phyloP scores from a whole-genome alignment of 2,329 filamentous ascomycete genomes.

The Coniochaeta sp. region DNA sequence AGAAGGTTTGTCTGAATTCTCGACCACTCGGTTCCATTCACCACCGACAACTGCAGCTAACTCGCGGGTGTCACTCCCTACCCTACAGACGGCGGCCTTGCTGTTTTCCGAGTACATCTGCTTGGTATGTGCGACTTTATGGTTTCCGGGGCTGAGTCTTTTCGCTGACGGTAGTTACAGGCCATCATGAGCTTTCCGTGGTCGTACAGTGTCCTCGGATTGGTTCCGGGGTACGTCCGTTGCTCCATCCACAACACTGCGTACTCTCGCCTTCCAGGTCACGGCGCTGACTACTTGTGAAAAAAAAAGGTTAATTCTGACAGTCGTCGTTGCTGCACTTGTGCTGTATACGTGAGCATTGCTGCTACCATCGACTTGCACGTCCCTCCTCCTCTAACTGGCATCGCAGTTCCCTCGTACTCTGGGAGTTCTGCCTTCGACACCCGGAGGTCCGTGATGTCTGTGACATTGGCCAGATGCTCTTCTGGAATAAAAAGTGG shows the following conservation, averaged over 20 bases:
- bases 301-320: constrained; percentile 59
- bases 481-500: constrained; percentile 80
- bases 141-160: neutral
- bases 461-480: constrained; percentile 90
- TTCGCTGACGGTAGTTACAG: constrained; percentile 13
- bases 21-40: neutral
- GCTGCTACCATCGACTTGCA: constrained; percentile 40
- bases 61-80: neutral
- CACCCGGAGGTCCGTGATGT: constrained; percentile 90
- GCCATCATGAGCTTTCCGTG: constrained; percentile 93
- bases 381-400: constrained; percentile 19
- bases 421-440: constrained; percentile 81
- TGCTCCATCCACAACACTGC: constrained; percentile 1
- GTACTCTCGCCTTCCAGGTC: neutral
- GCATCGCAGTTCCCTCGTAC: constrained; percentile 21
- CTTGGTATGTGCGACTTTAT: constrained; percentile 41
- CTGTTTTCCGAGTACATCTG: constrained; percentile 96
- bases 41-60: neutral
- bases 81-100: constrained; percentile 64
- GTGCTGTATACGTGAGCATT: constrained; percentile 80
- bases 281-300: constrained; percentile 9
- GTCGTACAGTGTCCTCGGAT: constrained; percentile 80
- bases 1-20: constrained; percentile 49
- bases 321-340: constrained; percentile 65
- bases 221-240: constrained; percentile 61